Conservation (phyloP, 345 rosid genomes). For the Euphorbia lathyris region DNA sequence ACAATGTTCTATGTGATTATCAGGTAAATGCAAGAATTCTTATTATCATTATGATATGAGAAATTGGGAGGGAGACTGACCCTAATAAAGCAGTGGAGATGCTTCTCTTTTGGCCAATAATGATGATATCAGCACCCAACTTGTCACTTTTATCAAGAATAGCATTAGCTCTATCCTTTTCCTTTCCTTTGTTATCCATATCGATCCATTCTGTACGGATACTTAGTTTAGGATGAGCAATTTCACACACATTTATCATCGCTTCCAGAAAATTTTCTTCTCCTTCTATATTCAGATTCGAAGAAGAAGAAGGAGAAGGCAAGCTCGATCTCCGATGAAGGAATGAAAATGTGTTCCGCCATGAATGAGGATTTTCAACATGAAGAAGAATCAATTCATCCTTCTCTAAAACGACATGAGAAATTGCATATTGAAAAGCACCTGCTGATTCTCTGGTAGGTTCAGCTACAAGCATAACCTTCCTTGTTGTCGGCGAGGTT, state of each 20-base stretch:
- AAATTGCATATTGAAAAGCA: conserved; percentile 67
- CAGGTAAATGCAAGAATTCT: too few species aligned
- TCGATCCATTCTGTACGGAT: conserved; percentile 40
- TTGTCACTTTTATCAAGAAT: conserved; percentile 49
- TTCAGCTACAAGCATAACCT: conserved; percentile 73
- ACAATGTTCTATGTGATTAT: too few species aligned
- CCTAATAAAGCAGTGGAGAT: conserved; percentile 64
- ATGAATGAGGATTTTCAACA: conserved; percentile 42
- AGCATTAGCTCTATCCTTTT: conserved; percentile 43
- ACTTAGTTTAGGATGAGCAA: conserved; percentile 52
- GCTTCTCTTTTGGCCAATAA: conserved; percentile 70
- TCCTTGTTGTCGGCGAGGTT: conserved; percentile 34
- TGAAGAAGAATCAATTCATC: conserved; percentile 67
- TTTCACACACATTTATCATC: conserved; percentile 58
- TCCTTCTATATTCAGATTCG: background rate
- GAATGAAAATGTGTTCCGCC: conserved; percentile 59
- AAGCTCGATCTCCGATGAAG: conserved; percentile 29
- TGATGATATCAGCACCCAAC: conserved; percentile 54
- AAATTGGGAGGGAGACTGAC: too few species aligned
- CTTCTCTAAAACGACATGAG: conserved; percentile 58
- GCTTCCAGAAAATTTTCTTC: conserved; percentile 59
- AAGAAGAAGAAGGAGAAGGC: conserved; percentile 7
- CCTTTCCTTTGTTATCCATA: conserved; percentile 32
- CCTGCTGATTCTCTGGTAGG: conserved; percentile 63
- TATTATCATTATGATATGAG: too few species aligned